Evolutionary conservation across 1,139 yeast genomes (phyloP).

Genomic region (Lodderomyces beijingensis): DNA sequence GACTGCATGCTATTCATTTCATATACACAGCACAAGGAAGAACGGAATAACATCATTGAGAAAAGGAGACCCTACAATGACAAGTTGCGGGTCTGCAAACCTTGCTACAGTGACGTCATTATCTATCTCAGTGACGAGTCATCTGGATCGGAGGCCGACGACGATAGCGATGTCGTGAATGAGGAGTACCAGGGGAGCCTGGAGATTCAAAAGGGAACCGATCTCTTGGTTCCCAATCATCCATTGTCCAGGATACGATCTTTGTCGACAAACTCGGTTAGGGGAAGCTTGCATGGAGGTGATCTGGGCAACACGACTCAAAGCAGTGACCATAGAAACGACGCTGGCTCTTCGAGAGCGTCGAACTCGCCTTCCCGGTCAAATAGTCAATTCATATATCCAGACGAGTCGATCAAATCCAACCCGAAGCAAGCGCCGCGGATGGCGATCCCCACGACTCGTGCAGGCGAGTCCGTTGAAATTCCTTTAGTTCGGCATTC

Average conservation of each 20-base stretch:
- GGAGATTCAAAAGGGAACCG: constrained; percentile 14
- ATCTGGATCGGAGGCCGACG: constrained; percentile 20
- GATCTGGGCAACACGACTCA: constrained; percentile 4
- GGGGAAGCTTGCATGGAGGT: constrained; percentile 6
- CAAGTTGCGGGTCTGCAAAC: constrained; percentile 72
- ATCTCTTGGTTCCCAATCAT: constrained; percentile 21
- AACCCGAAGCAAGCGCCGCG: constrained; percentile 64
- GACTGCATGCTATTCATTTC: constrained; percentile 78
- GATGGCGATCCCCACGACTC: constrained; percentile 80
- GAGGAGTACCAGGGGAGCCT: constrained; percentile 13
- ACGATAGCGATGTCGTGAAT: constrained; percentile 16
- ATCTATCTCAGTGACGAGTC: constrained; percentile 65
- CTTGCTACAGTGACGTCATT: constrained; percentile 69
- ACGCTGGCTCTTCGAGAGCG: constrained; percentile 2
- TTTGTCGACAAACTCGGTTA: constrained; percentile 22
- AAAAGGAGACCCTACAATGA: constrained; percentile 45
- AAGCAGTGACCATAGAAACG: constrained; percentile 11
- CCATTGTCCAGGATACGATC: constrained; percentile 31
- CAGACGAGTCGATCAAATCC: constrained; percentile 15
- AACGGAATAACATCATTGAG: constrained; percentile 28
- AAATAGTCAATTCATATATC: constrained; percentile 10
- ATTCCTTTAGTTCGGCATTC: constrained; percentile 48
- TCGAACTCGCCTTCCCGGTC: constrained; percentile 9
- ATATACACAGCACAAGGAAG: constrained; percentile 62
- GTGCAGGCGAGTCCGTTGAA: constrained; percentile 75